These are phyloP conservation scores for Dictyostelium brefeldianum DNA, from an alignment of 78 protist species.

Conservation along the genomic window DNA sequence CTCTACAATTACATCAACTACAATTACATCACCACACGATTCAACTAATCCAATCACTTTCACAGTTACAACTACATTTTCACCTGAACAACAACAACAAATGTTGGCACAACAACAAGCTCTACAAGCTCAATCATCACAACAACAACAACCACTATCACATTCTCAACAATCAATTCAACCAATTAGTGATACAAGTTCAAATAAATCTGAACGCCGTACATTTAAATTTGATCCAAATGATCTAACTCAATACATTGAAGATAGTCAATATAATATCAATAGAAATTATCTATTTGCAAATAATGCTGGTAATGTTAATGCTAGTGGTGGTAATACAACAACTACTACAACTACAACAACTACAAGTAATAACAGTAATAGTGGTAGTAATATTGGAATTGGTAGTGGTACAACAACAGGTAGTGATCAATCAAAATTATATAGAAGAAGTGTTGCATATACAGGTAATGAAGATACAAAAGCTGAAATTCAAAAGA, in stretches of 20 bases:
- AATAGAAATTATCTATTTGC: conserved; percentile 19
- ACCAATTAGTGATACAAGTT: not conserved
- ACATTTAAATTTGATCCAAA: conserved; percentile 28
- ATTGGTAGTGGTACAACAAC: not conserved
- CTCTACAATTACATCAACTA: conserved; percentile 67
- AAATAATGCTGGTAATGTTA: not conserved
- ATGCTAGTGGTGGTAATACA: not conserved
- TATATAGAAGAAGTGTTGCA: conserved; percentile 49
- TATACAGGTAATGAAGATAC: conserved; percentile 17
- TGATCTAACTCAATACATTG: conserved; percentile 32
- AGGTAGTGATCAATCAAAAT: not conserved
- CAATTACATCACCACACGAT: conserved; percentile 74
- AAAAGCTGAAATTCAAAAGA: conserved; percentile 64
- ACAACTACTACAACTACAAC: not conserved
- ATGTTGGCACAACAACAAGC: conserved; percentile 9
- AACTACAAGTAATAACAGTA: not conserved
- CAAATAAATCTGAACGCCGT: conserved; percentile 22
- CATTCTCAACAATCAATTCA: conserved; percentile 8
- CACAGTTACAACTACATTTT: conserved; percentile 70
- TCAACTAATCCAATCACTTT: conserved; percentile 62
- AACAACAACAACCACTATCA: conserved; percentile 25
- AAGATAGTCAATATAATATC: conserved; percentile 12
- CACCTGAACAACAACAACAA: conserved; percentile 24
- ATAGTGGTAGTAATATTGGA: not conserved
- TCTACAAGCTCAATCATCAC: conserved; percentile 32